Base-by-base conservation (phyloP, 2,329 filamentous ascomycete genomes). In the Emmonsia crescens region DNA sequence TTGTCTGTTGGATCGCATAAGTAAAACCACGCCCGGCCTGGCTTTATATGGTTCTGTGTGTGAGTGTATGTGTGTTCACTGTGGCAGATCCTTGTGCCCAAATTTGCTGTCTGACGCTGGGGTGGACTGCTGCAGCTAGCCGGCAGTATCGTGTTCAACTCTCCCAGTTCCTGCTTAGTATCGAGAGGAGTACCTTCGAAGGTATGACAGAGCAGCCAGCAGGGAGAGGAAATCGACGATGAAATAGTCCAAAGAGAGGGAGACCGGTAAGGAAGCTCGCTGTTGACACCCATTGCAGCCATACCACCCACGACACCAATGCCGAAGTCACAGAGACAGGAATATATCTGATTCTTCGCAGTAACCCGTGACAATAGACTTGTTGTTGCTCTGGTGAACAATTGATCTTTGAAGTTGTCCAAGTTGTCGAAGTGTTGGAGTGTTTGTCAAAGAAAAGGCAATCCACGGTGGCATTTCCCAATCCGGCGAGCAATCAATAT, bases 401-500 rank as follows among this genome's bases (percentile, higher is more conserved):
- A 33, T 52, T 52, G 49, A 29, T n/a, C 14, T 31, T 52, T 33
- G 29, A 31, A 16, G 42, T 29, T 51, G n/a, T 49, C 21, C 19
- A 36, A 36, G 29, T 21, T 38, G 52, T 48, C 14, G 16, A 19
- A n/a, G 4, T 52, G 46, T 33, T 33, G 10, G 16, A 9, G 29
- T 52, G 27, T n/a, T 31, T 33, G 27, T n/a, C 1, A 21, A 33
- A 33, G 55, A 57, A 57, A 44, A 57, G 46, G 55, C 55, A 57
- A 57, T 38, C 33, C 14, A 5, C 16, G 5, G n/a, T 16, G 12
- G 40, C 24, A 46, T 31, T 57, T 57, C 55, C 55, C 55, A 57
- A 57, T 44, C 38, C 40, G 55, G 33, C 60, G 29, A 62, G 48
- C 56, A 60, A 59, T n/a, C n/a, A n/a, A n/a, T n/a, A n/a, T n/a